These are phyloP conservation scores for Scutellaria barbata DNA, from an alignment of 257 asterid genomes.

Conservation along the genomic window DNA sequence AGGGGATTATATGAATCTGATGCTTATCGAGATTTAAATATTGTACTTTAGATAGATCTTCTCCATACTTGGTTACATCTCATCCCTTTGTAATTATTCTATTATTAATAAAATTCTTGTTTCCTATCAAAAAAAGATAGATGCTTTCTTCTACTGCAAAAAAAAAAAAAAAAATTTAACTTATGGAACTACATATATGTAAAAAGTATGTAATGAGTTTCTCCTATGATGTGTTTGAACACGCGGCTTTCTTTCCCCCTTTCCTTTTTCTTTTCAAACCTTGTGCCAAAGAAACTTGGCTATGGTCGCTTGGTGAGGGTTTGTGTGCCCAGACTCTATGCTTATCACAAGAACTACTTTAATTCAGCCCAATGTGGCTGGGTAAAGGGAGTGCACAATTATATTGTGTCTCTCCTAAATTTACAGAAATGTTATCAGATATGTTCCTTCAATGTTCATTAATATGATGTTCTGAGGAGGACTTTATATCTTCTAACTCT, in stretches of 20 bases:
- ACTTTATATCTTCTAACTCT: slow-evolving; percentile 25
- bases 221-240: slow-evolving; percentile 7
- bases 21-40: no score
- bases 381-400: slow-evolving; percentile 18
- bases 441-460: slow-evolving; percentile 24
- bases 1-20: no score
- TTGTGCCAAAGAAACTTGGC: slow-evolving; percentile 14
- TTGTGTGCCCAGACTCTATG: slow-evolving; percentile 23
- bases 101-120: no score
- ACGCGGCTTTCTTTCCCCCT: background rate
- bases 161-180: slow-evolving; percentile 19
- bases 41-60: no score
- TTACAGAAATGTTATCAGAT: background rate
- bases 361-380: background rate
- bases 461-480: slow-evolving; percentile 19
- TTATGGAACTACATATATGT: slow-evolving; percentile 12
- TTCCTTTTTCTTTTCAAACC: background rate
- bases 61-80: no score
- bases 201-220: slow-evolving; percentile 12
- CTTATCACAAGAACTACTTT: slow-evolving; percentile 23
- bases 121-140: background rate
- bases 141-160: slow-evolving; percentile 21
- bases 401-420: slow-evolving; percentile 16
- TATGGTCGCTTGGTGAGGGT: slow-evolving; percentile 25
- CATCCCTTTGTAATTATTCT: no score